Evolutionary conservation across 495 filamentous ascomycete species (phyloP), one percentile per base, ranked within the genome.

Genomic region (Penicillium soppii): DNA sequence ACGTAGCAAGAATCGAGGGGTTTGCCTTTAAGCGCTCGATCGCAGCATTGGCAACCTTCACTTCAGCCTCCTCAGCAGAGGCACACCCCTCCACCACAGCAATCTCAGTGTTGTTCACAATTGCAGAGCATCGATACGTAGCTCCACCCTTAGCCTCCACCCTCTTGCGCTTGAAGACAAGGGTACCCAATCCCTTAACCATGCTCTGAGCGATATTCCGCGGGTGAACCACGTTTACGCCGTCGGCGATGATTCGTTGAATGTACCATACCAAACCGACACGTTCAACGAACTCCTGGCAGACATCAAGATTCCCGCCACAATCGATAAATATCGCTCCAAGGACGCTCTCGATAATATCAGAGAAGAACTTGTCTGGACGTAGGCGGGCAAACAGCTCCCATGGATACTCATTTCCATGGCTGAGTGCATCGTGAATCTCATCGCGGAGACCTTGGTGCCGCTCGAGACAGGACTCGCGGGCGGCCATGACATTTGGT

Each of bases 301-400:
- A 91, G 0, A 51, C 66, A 0, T 64, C 69, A 20, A 92, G 58
- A 4, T 80, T 69, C 2, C 88, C 88, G 4, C 61, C 53, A 0
- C 84, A 88, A 62, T 97, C 94, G 43, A 95, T 73, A 72, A 87
- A 98, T 0, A 96, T 81, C 1, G 92, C 94, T 0, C 90, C 94
- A 1, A 97, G 66, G 1, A 92, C 53, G 42, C 77, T 81, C 75
- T 98, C 94, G 32, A 96, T 72, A 8, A 96, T 72, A 61, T 98
- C 92, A 0, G 88, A 94, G 69, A 89, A 85, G 75, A 89, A 89
- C 56, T 97, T 97, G 20, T 82, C 83, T 1, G 86, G 75, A 25
- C 81, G 73, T 1, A 96, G 75, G 0, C 77, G 70, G 0, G 81
- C 68, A 16, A 98, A 82, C 0, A 77, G 59, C 2, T 79, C 72